Base-by-base conservation (phyloP, 2,329 filamentous ascomycete genomes). In the Diplodia corticola region DNA sequence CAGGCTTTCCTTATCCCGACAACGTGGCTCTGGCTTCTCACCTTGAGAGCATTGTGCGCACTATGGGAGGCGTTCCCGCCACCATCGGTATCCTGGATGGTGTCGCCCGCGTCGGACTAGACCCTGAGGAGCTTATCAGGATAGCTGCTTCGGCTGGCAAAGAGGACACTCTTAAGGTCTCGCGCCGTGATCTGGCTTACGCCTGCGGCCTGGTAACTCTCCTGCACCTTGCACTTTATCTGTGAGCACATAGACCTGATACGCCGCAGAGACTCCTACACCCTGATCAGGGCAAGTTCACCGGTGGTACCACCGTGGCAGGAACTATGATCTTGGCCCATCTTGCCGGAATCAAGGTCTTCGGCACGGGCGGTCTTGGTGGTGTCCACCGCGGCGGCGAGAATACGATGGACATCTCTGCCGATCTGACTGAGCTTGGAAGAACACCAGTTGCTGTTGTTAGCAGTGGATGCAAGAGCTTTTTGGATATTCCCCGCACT, bases 341-440 rank as follows among this genome's bases (percentile, higher is more conserved):
- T 69, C 82, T 93, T 67, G 94, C 93, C 30, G 93, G 93, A 10
- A 96, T 99, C 75, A 90, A 89, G 69, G 86, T 99, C 59, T 97
- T 99, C 78, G 95, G 93, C 28, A 99, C 95, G 5, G 95, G 95
- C 53, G 95, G 95, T 13, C 86, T 99, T 4, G 94, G 95, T 65
- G 95, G 95, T 67, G 95, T 99, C 26, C 95, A 99, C 78, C 88
- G 93, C 51, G 93, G 92, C 64, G 95, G 89, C 55, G 90, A 97
- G 76, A 85, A 85, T 70, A 91, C 90, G 7, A 90, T 98, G 88
- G 95, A 99, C 76, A 87, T 99, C 69, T 98, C 94, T 68, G 94
- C 95, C 48, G 95, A 99, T 79, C 84, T 99, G 68, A 97, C 92
- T 4, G 95, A 98, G 82, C 86, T 99, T 60, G 93, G 95, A 17